These are phyloP conservation scores for Botrytis fabae DNA, from an alignment of 2,329 filamentous ascomycete genomes.

Conservation along the genomic window DNA sequence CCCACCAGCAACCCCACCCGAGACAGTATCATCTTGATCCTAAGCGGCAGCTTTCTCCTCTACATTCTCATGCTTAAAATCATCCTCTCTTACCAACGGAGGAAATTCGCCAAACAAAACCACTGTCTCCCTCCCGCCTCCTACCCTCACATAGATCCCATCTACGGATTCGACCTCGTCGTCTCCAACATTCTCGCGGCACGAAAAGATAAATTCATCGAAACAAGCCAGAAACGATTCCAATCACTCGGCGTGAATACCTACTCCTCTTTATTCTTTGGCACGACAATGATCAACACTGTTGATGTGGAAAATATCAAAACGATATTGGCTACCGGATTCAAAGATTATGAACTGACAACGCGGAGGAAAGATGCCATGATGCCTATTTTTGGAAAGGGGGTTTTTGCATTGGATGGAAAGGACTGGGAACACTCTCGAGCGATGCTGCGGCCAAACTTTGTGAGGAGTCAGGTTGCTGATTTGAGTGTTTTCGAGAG, in stretches of 20 bases:
- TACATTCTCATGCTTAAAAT: slow-evolving; percentile 22
- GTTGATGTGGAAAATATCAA: slow-evolving; percentile 59
- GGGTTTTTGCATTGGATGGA: slow-evolving; percentile 57
- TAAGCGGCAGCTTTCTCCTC: slow-evolving; percentile 24
- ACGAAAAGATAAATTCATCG: slow-evolving; percentile 43
- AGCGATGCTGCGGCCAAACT: slow-evolving; percentile 56
- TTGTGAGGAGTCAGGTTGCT: slow-evolving; percentile 49
- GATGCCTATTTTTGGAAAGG: slow-evolving; percentile 53
- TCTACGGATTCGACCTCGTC: slow-evolving; percentile 55
- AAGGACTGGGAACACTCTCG: slow-evolving; percentile 54
- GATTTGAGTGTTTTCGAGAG: slow-evolving; percentile 59
- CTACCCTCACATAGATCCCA: slow-evolving; percentile 54
- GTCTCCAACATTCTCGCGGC: slow-evolving; percentile 43
- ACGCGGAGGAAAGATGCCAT: slow-evolving; percentile 46
- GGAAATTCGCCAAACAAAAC: slow-evolving; percentile 35
- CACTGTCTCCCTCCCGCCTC: slow-evolving; percentile 49
- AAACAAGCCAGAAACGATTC: slow-evolving; percentile 42
- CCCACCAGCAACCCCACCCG: neutral
- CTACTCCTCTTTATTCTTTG: slow-evolving; percentile 26
- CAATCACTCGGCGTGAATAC: slow-evolving; percentile 26
- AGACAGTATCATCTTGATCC: neutral
- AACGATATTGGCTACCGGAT: slow-evolving; percentile 56
- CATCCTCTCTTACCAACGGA: slow-evolving; percentile 17
- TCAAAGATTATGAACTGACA: slow-evolving; percentile 55
- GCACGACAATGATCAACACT: slow-evolving; percentile 47